These are phyloP conservation scores for Pichia cephalocereana DNA, from an alignment of 805 yeast genomes.

Conservation along the genomic window DNA sequence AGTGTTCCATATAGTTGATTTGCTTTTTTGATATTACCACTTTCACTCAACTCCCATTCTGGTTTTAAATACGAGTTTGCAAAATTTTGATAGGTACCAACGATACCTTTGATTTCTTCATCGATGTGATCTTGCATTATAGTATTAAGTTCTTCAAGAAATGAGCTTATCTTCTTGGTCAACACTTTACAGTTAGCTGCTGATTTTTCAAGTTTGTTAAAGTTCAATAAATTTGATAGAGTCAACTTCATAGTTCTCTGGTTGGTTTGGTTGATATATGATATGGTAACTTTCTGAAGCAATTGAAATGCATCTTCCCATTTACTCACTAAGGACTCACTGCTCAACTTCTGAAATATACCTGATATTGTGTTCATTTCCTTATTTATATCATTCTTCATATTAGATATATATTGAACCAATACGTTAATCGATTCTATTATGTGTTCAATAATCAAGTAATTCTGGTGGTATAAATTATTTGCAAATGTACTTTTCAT, in stretches of 20 bases:
- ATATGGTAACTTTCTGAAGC: conserved; percentile 20
- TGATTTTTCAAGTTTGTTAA: conserved; percentile 20
- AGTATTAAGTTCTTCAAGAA: conserved; percentile 23
- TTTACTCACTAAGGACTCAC: conserved; percentile 33
- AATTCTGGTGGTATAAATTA: conserved; percentile 14
- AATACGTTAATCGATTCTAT: conserved; percentile 40
- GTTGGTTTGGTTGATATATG: conserved; percentile 11
- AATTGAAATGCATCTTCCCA: conserved; percentile 30
- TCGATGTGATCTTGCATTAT: conserved; percentile 30
- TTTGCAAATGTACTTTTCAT: conserved; percentile 21
- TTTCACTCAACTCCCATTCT: conserved; percentile 7
- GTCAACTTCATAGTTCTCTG: conserved; percentile 11
- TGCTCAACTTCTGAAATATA: conserved; percentile 26
- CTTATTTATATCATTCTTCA: conserved; percentile 32
- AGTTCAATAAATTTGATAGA: conserved; percentile 28
- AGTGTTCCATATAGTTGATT: conserved; percentile 15
- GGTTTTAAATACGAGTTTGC: conserved; percentile 28
- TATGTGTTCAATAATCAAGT: conserved; percentile 32
- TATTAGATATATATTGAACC: conserved; percentile 41
- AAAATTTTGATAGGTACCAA: conserved; percentile 32
- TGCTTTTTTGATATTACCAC: conserved; percentile 13
- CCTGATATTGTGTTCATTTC: conserved; percentile 30
- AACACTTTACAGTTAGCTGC: conserved; percentile 25
- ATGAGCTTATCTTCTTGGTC: conserved; percentile 12
- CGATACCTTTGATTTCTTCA: conserved; percentile 25